These are phyloP conservation scores for Ramaria sp. DNA, from an alignment of 768 basidiomycete genomes.

Conservation along the genomic window DNA sequence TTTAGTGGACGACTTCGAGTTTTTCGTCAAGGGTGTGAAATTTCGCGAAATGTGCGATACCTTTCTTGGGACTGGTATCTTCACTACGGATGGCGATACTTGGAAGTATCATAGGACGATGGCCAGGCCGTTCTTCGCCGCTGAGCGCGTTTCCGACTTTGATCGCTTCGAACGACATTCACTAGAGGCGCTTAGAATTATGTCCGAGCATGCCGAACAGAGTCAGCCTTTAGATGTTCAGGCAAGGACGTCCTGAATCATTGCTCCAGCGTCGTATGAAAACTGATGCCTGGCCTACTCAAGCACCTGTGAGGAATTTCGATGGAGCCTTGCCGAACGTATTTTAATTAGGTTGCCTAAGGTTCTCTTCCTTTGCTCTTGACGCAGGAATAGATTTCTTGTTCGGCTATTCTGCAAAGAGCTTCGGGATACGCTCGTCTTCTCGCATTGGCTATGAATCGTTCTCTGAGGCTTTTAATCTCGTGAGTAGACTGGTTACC, in stretches of 20 bases:
- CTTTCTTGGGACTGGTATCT: constrained; percentile 19
- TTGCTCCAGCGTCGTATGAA: neutral
- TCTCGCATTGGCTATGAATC: neutral
- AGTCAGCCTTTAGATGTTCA: constrained; percentile 10
- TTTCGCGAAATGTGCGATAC: constrained; percentile 15
- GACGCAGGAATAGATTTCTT: constrained; percentile 19
- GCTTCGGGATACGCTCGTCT: neutral
- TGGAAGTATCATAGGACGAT: constrained; percentile 16
- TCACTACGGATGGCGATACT: constrained; percentile 17
- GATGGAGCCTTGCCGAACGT: neutral
- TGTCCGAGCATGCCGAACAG: constrained; percentile 7
- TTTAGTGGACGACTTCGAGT: constrained; percentile 11
- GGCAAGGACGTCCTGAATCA: neutral
- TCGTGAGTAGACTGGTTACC: constrained; percentile 4
- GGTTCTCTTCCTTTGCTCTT: constrained; percentile 16
- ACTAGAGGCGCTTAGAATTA: constrained; percentile 10
- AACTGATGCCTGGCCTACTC: neutral
- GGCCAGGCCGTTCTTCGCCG: constrained; percentile 18
- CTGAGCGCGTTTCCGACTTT: constrained; percentile 16
- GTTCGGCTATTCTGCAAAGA: constrained; percentile 13
- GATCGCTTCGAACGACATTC: constrained; percentile 15
- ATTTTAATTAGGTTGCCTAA: constrained; percentile 1
- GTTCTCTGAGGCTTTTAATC: constrained; percentile 12
- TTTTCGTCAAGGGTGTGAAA: constrained; percentile 17
- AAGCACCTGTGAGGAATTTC: neutral